Evolutionary conservation across 352 stramenopile species (phyloP).

Genomic region (Phytophthora pluvialis): DNA sequence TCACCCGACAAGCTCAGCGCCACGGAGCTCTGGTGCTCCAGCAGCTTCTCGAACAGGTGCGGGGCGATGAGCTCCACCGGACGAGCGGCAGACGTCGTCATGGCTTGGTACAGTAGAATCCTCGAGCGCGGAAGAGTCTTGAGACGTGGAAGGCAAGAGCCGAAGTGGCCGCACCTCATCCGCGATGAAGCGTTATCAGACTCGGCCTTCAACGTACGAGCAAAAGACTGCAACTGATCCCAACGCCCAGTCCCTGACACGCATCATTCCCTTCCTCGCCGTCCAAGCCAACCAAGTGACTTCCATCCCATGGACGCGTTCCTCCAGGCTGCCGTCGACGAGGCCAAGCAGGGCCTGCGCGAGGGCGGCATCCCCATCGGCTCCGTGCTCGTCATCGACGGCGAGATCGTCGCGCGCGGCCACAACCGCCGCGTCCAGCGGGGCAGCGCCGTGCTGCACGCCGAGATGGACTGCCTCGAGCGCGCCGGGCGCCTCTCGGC

Average conservation of each 20-base stretch:
- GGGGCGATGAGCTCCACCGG: slow-evolving; percentile 23
- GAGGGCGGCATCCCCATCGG: slow-evolving; percentile 52
- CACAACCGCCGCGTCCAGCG: slow-evolving; percentile 51
- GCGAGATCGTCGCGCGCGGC: slow-evolving; percentile 40
- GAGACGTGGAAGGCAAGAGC: slow-evolving; percentile 10
- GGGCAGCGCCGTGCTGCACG: slow-evolving; percentile 45
- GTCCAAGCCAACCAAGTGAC: slow-evolving; percentile 1
- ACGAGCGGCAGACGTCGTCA: slow-evolving; percentile 6
- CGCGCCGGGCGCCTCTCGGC: slow-evolving; percentile 39
- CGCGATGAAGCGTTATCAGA: slow-evolving; percentile 1
- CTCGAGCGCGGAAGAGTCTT: neutral
- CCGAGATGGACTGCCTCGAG: slow-evolving; percentile 53
- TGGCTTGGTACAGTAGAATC: neutral
- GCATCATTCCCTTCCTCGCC: slow-evolving; percentile 12
- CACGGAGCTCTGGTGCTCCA: slow-evolving; percentile 32
- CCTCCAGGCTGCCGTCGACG: slow-evolving; percentile 37
- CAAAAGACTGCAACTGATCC: neutral
- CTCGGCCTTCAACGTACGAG: slow-evolving; percentile 2
- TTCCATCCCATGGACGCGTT: slow-evolving; percentile 29
- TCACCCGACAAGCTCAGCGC: slow-evolving; percentile 19
- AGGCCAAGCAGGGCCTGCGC: slow-evolving; percentile 34
- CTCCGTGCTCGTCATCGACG: slow-evolving; percentile 42
- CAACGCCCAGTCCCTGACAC: slow-evolving; percentile 14
- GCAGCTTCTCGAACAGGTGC: slow-evolving; percentile 39
- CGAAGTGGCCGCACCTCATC: slow-evolving; percentile 5